Evolutionary conservation across 2,329 filamentous ascomycete genomes (phyloP).

Genomic region (Cladosporium sp.): DNA sequence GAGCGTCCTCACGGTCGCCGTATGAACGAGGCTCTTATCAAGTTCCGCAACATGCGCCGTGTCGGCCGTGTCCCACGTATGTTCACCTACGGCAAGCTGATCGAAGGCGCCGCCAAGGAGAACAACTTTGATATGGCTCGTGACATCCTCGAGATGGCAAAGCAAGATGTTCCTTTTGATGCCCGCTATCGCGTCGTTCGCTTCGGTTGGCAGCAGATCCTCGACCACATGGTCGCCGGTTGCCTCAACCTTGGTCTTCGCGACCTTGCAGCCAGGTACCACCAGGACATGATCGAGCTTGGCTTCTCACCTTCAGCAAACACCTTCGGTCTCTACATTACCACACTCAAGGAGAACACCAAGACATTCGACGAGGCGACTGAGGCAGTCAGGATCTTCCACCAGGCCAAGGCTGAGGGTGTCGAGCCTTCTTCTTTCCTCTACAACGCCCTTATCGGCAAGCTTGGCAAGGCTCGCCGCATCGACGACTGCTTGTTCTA

Average conservation of each 20-base stretch:
- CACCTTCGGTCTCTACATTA: constrained; percentile 98
- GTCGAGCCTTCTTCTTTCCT: constrained; percentile 96
- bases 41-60: constrained; percentile 91
- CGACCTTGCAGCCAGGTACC: constrained; percentile 77
- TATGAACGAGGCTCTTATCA: constrained; percentile 75
- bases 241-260: constrained; percentile 83
- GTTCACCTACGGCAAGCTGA: constrained; percentile 95
- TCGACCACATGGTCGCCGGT: constrained; percentile 94
- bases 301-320: constrained; percentile 91
- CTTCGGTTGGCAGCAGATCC: constrained; percentile 93
- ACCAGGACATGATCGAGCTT: constrained; percentile 88
- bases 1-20: constrained; percentile 72
- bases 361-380: constrained; percentile 98
- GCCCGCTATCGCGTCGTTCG: constrained; percentile 83
- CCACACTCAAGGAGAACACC: constrained; percentile 94
- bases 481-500: constrained; percentile 98
- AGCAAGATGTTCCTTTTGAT: constrained; percentile 81
- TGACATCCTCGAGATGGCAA: constrained; percentile 86
- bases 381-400: constrained; percentile 96
- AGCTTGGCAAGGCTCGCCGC: constrained; percentile 93
- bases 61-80: constrained; percentile 89
- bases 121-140: constrained; percentile 78
- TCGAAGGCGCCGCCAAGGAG: constrained; percentile 84
- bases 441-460: constrained; percentile 97
- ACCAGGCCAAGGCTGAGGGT: constrained; percentile 86